A percentile compares a stretch with the other conserved stretches of the same genome.
Evolutionary conservation across 352 stramenopile species (phyloP).

Genomic region (Phytopythium litorale): DNA sequence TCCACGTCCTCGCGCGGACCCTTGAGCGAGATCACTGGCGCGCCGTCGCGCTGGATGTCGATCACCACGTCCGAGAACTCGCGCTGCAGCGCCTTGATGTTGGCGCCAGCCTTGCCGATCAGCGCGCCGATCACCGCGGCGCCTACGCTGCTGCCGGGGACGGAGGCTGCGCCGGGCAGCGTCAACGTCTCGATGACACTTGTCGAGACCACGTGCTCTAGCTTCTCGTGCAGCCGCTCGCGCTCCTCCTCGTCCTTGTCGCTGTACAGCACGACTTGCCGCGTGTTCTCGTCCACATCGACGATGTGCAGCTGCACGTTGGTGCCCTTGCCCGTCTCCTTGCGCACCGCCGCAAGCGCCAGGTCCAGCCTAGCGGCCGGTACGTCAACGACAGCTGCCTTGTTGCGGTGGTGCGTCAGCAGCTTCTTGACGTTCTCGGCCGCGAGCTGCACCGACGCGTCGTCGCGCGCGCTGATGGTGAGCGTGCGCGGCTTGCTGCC

Average conservation of each 20-base stretch:
- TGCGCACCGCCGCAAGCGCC: conserved; percentile 39
- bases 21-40: conserved; percentile 53
- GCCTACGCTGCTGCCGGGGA: conserved; percentile 15
- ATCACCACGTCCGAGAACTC: conserved; percentile 58
- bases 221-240: conserved; percentile 56
- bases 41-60: conserved; percentile 47
- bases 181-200: conserved; percentile 45
- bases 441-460: conserved; percentile 56
- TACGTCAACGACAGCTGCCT: conserved; percentile 44
- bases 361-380: conserved; percentile 44
- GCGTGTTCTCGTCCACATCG: conserved; percentile 26
- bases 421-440: conserved; percentile 53
- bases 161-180: conserved; percentile 18
- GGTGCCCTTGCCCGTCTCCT: conserved; percentile 25
- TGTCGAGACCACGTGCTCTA: conserved; percentile 53
- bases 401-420: conserved; percentile 44
- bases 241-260: conserved; percentile 43
- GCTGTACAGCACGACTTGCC: conserved; percentile 57
- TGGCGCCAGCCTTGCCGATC: conserved; percentile 77
- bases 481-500: conserved; percentile 33
- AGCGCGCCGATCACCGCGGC: conserved; percentile 61
- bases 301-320: conserved; percentile 56
- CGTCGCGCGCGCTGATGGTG: conserved; percentile 63
- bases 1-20: conserved; percentile 42
- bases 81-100: conserved; percentile 67